phyloP scores from a whole-genome alignment of 2,329 filamentous ascomycete species.

The Xylaria sp. region DNA sequence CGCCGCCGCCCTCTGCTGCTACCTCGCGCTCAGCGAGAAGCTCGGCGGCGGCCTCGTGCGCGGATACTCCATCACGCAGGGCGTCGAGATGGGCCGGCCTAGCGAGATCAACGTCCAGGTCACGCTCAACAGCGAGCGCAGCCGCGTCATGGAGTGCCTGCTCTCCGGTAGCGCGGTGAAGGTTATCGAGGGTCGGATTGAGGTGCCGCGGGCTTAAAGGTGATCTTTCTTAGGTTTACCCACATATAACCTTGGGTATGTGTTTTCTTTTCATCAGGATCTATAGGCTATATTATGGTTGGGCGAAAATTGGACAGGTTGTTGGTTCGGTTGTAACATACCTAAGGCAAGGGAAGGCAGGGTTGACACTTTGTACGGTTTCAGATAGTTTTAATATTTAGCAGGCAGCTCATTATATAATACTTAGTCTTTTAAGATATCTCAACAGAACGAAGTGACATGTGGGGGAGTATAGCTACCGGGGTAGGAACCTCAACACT shows the following conservation, averaged over 20 bases:
- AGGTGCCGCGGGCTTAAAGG: slow-evolving; percentile 8
- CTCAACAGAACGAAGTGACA: too few species aligned
- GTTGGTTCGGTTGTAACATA: neutral
- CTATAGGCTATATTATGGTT: neutral
- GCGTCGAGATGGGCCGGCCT: slow-evolving; percentile 64
- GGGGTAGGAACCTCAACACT: too few species aligned
- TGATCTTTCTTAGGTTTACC: too few species aligned
- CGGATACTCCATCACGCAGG: slow-evolving; percentile 60
- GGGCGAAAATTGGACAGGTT: neutral
- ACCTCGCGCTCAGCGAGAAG: slow-evolving; percentile 48
- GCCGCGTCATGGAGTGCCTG: slow-evolving; percentile 12
- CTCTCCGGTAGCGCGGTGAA: slow-evolving; percentile 22
- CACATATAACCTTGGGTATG: too few species aligned
- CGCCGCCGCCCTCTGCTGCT: slow-evolving; percentile 57
- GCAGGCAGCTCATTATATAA: neutral
- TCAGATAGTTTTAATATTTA: neutral
- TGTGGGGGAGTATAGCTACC: too few species aligned
- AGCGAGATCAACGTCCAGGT: slow-evolving; percentile 53
- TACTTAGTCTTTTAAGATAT: neutral
- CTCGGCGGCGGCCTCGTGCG: slow-evolving; percentile 37
- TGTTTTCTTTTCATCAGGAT: neutral
- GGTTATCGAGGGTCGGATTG: slow-evolving; percentile 21
- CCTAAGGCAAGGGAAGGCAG: neutral
- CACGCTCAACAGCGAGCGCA: slow-evolving; percentile 10
- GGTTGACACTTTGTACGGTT: neutral